These are phyloP conservation scores for Chaetomium sp. DNA, from an alignment of 2,329 filamentous ascomycete species.

Conservation along the genomic window DNA sequence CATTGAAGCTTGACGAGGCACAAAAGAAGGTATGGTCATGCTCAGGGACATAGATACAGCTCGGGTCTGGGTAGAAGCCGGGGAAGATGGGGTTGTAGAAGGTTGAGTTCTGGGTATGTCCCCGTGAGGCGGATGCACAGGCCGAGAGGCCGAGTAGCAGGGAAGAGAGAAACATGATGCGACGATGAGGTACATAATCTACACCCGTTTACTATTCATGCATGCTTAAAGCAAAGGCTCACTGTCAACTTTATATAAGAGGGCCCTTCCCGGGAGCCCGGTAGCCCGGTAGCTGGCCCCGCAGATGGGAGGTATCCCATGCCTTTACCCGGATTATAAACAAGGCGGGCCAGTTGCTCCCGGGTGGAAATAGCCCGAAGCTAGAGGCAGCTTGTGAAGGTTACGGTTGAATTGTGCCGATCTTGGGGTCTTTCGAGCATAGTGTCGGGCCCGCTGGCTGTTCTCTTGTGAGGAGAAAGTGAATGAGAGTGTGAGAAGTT, in stretches of 20 bases:
- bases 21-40: constrained; percentile 47
- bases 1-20: constrained; percentile 48
- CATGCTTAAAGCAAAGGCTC: background rate
- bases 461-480: background rate
- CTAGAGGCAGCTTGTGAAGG: constrained; percentile 24
- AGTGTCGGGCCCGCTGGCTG: background rate
- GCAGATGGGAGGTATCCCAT: constrained; percentile 20
- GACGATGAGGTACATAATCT: background rate
- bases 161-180: constrained; percentile 9
- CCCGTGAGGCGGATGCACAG: constrained; percentile 15
- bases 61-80: constrained; percentile 49
- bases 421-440: constrained; percentile 16
- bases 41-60: constrained; percentile 45
- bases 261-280: constrained; percentile 12
- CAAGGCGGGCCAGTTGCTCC: constrained; percentile 11
- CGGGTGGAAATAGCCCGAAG: constrained; percentile 19
- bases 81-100: constrained; percentile 47
- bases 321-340: constrained; percentile 25
- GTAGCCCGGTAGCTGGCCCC: constrained; percentile 22
- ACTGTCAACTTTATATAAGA: constrained; percentile 1
- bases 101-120: constrained; percentile 34
- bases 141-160: constrained; percentile 23
- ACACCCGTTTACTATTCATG: background rate
- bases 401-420: constrained; percentile 7
- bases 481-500: background rate